Conservation (phyloP, 352 stramenopile genomes). For the Globisporangium uncinulatum region DNA sequence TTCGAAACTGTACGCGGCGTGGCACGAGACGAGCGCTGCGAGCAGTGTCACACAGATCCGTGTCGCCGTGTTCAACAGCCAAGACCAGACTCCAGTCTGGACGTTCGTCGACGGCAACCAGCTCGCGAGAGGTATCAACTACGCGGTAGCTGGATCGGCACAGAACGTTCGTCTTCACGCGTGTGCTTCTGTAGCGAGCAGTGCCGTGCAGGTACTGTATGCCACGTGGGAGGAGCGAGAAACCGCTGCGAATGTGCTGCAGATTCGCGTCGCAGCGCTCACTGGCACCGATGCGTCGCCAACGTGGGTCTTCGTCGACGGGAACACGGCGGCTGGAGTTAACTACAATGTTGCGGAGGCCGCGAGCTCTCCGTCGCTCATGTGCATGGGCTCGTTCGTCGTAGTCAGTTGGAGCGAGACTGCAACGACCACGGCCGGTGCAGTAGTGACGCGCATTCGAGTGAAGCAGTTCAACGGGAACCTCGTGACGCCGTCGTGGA, state of each 20-base stretch:
- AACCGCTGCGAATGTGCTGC: slow-evolving; percentile 15
- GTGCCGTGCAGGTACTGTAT: slow-evolving; percentile 24
- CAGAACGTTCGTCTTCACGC: slow-evolving; percentile 33
- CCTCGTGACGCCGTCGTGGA: slow-evolving; percentile 28
- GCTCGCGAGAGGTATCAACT: slow-evolving; percentile 35
- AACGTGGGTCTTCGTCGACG: slow-evolving; percentile 49
- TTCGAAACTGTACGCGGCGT: slow-evolving; percentile 47
- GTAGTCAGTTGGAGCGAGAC: slow-evolving; percentile 54
- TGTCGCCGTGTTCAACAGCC: slow-evolving; percentile 45
- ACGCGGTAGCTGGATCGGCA: slow-evolving; percentile 20
- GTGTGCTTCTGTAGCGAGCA: slow-evolving; percentile 21
- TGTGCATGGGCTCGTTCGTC: slow-evolving; percentile 30
- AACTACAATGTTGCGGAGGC: slow-evolving; percentile 28
- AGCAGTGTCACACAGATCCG: slow-evolving; percentile 31
- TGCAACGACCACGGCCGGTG: slow-evolving; percentile 1
- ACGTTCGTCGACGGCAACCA: slow-evolving; percentile 52
- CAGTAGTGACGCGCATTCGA: slow-evolving; percentile 14
- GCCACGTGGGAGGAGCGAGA: slow-evolving; percentile 49
- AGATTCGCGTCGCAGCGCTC: slow-evolving; percentile 51
- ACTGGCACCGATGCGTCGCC: slow-evolving; percentile 30
- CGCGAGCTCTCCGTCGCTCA: slow-evolving; percentile 27
- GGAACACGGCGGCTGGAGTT: slow-evolving; percentile 30
- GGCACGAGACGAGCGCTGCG: slow-evolving; percentile 35
- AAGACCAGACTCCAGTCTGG: slow-evolving; percentile 37
- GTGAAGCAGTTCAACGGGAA: slow-evolving; percentile 42